These are phyloP conservation scores for Emiliania huxleyi DNA, from an alignment of 78 protist genomes.

Conservation along the genomic window DNA sequence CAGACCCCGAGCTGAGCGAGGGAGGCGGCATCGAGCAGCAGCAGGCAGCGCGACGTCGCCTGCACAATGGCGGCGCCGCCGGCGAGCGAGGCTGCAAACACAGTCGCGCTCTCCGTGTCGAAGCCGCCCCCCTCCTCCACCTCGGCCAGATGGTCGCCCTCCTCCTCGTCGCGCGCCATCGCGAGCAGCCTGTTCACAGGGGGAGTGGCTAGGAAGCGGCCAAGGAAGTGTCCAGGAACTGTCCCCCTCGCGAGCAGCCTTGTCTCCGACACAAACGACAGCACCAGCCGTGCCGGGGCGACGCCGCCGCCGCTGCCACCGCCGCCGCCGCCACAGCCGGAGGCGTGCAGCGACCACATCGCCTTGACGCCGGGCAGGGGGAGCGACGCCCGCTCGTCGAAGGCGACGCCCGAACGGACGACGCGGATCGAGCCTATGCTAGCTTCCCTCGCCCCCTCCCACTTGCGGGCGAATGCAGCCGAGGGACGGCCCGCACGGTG, in stretches of 20 bases:
- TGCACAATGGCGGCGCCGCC: not conserved
- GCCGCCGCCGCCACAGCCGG: too few species aligned
- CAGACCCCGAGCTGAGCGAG: slow-evolving; percentile 25
- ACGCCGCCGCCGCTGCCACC: too few species aligned
- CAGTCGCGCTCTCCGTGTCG: slow-evolving; percentile 50
- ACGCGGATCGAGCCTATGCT: slow-evolving; percentile 84
- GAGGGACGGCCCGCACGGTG: too few species aligned
- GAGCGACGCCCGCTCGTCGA: slow-evolving; percentile 75
- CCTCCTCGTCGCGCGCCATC: slow-evolving; percentile 77
- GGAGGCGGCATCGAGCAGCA: slow-evolving; percentile 63
- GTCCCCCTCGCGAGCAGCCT: too few species aligned
- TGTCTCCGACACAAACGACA: slow-evolving; percentile 79
- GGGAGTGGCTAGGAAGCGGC: too few species aligned
- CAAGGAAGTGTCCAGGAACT: too few species aligned
- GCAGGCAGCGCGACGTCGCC: not conserved
- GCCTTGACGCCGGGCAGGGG: slow-evolving; percentile 81
- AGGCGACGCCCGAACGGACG: slow-evolving; percentile 88
- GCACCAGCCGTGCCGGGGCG: slow-evolving; percentile 42
- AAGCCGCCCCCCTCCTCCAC: slow-evolving; percentile 67
- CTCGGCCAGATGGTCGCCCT: too few species aligned
- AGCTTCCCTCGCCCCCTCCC: too few species aligned
- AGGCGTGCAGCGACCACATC: slow-evolving; percentile 63
- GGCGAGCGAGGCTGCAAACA: slow-evolving; percentile 53
- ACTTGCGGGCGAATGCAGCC: too few species aligned
- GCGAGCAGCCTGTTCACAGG: too few species aligned